Conservation (phyloP, 257 asterid genomes). For the Penstemon eatonii region DNA sequence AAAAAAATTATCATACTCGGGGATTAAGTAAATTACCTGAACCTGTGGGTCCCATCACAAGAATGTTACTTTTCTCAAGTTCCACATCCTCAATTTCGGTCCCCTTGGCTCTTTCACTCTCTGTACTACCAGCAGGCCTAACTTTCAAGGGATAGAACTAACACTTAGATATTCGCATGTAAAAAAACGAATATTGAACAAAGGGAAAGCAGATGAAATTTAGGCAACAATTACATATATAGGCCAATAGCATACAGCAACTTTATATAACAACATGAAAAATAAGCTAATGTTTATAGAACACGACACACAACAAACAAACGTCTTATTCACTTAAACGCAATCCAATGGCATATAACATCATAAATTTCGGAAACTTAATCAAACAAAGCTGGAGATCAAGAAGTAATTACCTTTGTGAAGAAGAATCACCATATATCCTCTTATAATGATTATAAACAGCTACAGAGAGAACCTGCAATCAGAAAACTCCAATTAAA, state of each 20-base stretch:
- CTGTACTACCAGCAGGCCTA: constrained; percentile 78
- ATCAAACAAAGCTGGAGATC: constrained; percentile 25
- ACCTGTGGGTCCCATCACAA: constrained; percentile 98
- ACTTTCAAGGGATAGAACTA: constrained; percentile 45
- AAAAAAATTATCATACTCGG: neutral
- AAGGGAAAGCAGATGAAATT: neutral
- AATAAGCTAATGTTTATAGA: constrained; percentile 1
- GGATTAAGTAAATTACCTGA: constrained; percentile 74
- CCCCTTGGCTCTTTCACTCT: constrained; percentile 48
- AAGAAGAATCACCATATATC: constrained; percentile 66
- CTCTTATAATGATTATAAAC: constrained; percentile 99
- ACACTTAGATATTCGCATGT: constrained; percentile 32
- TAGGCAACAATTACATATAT: neutral
- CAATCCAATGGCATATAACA: constrained; percentile 8
- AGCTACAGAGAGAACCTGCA: constrained; percentile 96
- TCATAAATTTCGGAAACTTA: neutral
- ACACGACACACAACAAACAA: neutral
- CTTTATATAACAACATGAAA: neutral
- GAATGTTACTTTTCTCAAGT: constrained; percentile 98
- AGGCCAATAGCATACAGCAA: neutral
- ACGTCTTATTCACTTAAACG: neutral
- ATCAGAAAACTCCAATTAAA: constrained; percentile 8
- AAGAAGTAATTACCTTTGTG: constrained; percentile 71
- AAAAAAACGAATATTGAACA: constrained; percentile 9
- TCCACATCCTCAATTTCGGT: constrained; percentile 73